A percentile compares a stretch with the other conserved stretches of the same genome.
phyloP scores from a whole-genome alignment of 306 rosid species.

The Phaseolus lunatus region DNA sequence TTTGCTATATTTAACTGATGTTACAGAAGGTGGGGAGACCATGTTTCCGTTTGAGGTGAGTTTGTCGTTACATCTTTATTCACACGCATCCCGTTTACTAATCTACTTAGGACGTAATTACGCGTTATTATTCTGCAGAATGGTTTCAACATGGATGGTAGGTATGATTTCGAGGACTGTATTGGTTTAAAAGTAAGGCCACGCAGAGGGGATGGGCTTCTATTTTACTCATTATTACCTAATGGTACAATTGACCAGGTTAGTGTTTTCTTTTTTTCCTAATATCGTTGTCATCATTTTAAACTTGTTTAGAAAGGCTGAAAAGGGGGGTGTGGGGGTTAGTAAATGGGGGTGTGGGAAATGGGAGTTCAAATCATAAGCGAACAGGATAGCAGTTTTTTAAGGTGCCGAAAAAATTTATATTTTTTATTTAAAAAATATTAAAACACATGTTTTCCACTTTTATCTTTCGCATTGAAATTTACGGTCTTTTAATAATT shows the following conservation, averaged over 20 bases:
- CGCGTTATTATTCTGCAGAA: conserved; percentile 59
- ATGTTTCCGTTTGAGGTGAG: conserved; percentile 89
- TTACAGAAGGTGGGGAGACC: conserved; percentile 90
- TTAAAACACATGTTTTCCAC: too few species aligned
- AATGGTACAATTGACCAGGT: conserved; percentile 87
- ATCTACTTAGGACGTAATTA: neutral
- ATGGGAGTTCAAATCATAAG: neutral
- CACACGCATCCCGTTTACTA: conserved; percentile 5
- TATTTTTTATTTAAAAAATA: too few species aligned
- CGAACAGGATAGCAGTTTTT: neutral
- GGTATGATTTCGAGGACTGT: conserved; percentile 58
- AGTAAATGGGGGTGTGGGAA: neutral
- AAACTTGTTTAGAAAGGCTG: neutral
- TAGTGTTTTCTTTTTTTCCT: conserved; percentile 51
- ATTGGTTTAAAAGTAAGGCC: conserved; percentile 84
- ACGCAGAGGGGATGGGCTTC: conserved; percentile 87
- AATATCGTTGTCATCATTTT: neutral
- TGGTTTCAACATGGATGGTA: conserved; percentile 75
- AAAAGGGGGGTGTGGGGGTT: neutral
- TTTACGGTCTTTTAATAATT: too few species aligned
- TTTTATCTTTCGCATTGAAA: too few species aligned
- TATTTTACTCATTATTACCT: conserved; percentile 77
- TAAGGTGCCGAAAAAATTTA: neutral
- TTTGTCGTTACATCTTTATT: conserved; percentile 22
- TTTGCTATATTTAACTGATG: conserved; percentile 84